A percentile compares a stretch with the other conserved stretches of the same genome.
Evolutionary conservation across 202 grass and related monocot genomes (phyloP).

Genomic region (Schoenoplectus triqueter): DNA sequence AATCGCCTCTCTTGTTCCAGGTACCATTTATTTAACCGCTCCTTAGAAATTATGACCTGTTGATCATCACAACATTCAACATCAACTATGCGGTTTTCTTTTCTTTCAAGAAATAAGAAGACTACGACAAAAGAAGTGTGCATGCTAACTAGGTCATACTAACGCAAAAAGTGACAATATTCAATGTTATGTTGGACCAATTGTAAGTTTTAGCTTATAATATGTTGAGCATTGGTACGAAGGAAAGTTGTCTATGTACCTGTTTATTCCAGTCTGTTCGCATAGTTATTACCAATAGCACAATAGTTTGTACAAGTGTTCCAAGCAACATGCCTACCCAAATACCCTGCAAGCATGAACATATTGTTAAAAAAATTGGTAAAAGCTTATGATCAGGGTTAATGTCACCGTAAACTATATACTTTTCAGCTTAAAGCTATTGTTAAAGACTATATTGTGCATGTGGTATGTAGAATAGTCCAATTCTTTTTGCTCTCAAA

Average conservation of each 20-base stretch:
- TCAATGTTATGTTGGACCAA: background rate
- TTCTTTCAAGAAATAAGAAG: background rate
- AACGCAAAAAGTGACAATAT: background rate
- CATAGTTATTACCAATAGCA: conserved; percentile 64
- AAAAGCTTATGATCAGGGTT: background rate
- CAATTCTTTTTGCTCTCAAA: background rate
- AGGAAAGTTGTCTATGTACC: conserved; percentile 39
- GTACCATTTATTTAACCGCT: conserved; percentile 57
- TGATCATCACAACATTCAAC: background rate
- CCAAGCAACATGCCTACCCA: conserved; percentile 86
- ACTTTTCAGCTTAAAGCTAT: background rate
- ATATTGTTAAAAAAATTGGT: background rate
- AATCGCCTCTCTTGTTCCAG: conserved; percentile 34
- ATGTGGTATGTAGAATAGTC: background rate
- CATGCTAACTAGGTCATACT: background rate
- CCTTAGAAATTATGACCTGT: conserved; percentile 51
- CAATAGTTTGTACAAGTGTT: conserved; percentile 63
- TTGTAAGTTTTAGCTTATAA: background rate
- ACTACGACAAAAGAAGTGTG: background rate
- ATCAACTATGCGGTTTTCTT: background rate
- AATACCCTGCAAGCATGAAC: conserved; percentile 57
- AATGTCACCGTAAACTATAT: conserved; percentile 2
- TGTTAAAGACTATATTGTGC: background rate
- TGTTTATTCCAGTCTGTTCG: conserved; percentile 75
- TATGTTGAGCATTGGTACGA: conserved; percentile 4